phyloP scores from a whole-genome alignment of 2,329 filamentous ascomycete species.

The Metarhizium sp. region DNA sequence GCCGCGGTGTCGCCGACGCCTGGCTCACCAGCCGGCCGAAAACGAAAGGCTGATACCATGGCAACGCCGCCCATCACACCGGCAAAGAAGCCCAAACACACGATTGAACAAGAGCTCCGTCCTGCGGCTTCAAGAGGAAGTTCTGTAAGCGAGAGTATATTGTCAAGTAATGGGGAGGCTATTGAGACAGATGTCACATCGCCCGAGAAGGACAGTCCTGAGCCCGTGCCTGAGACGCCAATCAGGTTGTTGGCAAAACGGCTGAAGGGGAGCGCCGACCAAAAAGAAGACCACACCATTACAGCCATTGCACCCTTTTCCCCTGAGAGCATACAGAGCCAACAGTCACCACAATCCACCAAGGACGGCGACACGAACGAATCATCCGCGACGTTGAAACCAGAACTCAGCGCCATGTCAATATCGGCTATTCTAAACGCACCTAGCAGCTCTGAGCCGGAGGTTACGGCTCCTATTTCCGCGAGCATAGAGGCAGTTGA shows the following conservation, averaged over 20 bases:
- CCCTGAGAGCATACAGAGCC: slow-evolving; percentile 19
- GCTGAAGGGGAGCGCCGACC: slow-evolving; percentile 7
- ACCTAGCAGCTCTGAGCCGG: slow-evolving; percentile 10
- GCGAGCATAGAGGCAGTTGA: slow-evolving; percentile 18
- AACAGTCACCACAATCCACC: slow-evolving; percentile 15
- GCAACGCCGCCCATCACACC: slow-evolving; percentile 48
- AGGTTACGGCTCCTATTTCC: slow-evolving; percentile 11
- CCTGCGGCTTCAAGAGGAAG: slow-evolving; percentile 24
- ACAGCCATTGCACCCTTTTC: slow-evolving; percentile 17
- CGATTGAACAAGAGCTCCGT: slow-evolving; percentile 16
- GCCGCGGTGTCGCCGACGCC: slow-evolving; percentile 18
- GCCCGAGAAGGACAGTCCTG: slow-evolving; percentile 38
- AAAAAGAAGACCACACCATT: slow-evolving; percentile 3
- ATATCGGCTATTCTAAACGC: slow-evolving; percentile 24
- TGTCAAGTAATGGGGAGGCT: slow-evolving; percentile 18
- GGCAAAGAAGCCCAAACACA: slow-evolving; percentile 36
- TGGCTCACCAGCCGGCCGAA: slow-evolving; percentile 21
- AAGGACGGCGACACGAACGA: neutral
- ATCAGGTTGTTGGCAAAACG: slow-evolving; percentile 7
- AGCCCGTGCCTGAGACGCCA: slow-evolving; percentile 22
- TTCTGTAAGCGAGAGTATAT: slow-evolving; percentile 22
- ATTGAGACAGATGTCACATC: slow-evolving; percentile 37
- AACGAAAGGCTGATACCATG: slow-evolving; percentile 33
- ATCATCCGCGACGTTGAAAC: neutral
- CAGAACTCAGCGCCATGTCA: slow-evolving; percentile 19